phyloP scores from a whole-genome alignment of 2,329 filamentous ascomycete species.

The Pseudogymnoascus sp. region DNA sequence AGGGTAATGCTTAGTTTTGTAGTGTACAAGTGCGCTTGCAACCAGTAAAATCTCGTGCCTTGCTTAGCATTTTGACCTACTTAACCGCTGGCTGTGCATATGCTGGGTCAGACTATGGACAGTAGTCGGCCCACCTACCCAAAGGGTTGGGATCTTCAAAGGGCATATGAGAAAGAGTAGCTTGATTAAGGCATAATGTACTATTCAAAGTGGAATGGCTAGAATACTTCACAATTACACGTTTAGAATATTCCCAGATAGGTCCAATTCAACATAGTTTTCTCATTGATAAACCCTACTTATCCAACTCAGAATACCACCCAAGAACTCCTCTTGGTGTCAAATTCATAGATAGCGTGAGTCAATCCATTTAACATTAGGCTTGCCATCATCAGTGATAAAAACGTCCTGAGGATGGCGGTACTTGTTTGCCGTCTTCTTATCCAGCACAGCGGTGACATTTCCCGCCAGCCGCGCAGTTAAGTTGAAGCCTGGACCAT shows the following conservation, averaged over 20 bases:
- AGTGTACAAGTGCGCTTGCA: background rate
- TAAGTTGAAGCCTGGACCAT: constrained; percentile 45
- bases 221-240: background rate
- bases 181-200: background rate
- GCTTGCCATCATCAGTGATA: constrained; percentile 36
- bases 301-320: background rate
- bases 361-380: constrained; percentile 44
- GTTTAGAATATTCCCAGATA: background rate
- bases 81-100: background rate
- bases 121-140: background rate
- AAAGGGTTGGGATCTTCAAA: background rate
- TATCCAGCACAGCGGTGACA: constrained; percentile 36
- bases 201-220: background rate
- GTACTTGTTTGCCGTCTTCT: constrained; percentile 32
- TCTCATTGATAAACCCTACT: background rate
- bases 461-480: constrained; percentile 31
- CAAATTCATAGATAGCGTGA: background rate
- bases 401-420: constrained; percentile 39
- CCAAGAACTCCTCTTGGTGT: background rate
- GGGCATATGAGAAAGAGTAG: background rate
- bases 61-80: background rate
- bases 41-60: background rate
- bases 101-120: background rate
- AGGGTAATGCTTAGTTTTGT: background rate
- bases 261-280: background rate